Evolutionary conservation across 2,329 filamentous ascomycete species (phyloP).

Genomic region (Nemania sp.): DNA sequence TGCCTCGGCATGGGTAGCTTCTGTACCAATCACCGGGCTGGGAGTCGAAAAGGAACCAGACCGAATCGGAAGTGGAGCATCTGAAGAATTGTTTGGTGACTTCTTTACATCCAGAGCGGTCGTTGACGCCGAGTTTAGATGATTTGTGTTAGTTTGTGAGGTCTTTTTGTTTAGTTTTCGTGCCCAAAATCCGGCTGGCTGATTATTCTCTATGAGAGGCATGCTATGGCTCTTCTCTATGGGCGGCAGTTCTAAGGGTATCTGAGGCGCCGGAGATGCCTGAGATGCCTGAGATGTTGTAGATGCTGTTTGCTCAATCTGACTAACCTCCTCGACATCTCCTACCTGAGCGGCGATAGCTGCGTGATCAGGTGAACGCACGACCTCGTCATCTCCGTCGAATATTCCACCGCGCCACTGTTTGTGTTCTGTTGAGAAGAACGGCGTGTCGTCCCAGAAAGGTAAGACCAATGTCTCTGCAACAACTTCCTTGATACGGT

Average conservation of each 20-base stretch:
- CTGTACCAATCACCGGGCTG: slow-evolving; percentile 74
- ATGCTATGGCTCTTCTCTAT: slow-evolving; percentile 69
- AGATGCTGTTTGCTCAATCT: slow-evolving; percentile 58
- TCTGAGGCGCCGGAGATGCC: no score
- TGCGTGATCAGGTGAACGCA: slow-evolving; percentile 54
- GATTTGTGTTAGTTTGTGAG: slow-evolving; percentile 48
- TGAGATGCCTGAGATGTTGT: no score
- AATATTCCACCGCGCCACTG: slow-evolving; percentile 88
- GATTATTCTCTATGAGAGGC: slow-evolving; percentile 57
- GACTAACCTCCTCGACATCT: slow-evolving; percentile 62
- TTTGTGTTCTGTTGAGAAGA: slow-evolving; percentile 84
- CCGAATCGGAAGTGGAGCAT: slow-evolving; percentile 67
- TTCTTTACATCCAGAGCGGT: slow-evolving; percentile 62
- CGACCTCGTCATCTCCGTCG: slow-evolving; percentile 64
- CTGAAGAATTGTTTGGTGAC: slow-evolving; percentile 53
- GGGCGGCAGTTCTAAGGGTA: slow-evolving; percentile 56
- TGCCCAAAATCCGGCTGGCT: slow-evolving; percentile 61
- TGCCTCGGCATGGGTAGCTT: slow-evolving; percentile 74
- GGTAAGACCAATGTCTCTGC: slow-evolving; percentile 91
- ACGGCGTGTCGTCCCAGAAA: slow-evolving; percentile 96
- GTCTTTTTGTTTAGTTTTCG: slow-evolving; percentile 60
- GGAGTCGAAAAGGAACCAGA: slow-evolving; percentile 73
- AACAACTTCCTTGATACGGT: slow-evolving; percentile 91
- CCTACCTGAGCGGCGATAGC: slow-evolving; percentile 58
- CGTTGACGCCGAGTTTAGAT: slow-evolving; percentile 57